phyloP scores from a whole-genome alignment of 2,329 filamentous ascomycete genomes.

The Aspergillus spinulosporus region DNA sequence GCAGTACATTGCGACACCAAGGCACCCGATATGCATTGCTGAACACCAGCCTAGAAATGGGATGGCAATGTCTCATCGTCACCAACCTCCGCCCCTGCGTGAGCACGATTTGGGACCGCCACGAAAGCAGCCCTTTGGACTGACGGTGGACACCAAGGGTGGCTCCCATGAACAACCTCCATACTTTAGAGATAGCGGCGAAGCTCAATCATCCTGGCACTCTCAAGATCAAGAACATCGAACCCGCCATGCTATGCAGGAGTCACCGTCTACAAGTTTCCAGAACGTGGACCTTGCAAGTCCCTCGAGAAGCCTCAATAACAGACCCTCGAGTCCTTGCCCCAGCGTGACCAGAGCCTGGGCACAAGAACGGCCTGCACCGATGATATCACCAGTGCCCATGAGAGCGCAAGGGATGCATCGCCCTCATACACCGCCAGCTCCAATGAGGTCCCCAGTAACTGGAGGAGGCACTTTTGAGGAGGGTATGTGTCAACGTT shows the following conservation, averaged over 20 bases:
- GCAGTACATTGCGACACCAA: conserved; percentile 39
- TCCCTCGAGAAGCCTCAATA: neutral
- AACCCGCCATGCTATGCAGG: conserved; percentile 9
- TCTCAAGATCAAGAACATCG: conserved; percentile 15
- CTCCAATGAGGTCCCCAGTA: neutral
- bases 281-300: conserved; percentile 11
- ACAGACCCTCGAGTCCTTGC: conserved; percentile 14
- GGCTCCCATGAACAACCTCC: conserved; percentile 2
- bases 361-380: conserved; percentile 4
- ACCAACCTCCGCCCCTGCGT: conserved; percentile 5
- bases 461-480: conserved; percentile 4
- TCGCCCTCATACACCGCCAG: conserved; percentile 4
- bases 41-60: conserved; percentile 16
- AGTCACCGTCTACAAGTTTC: conserved; percentile 2
- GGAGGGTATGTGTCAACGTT: conserved; percentile 6
- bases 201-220: conserved; percentile 9
- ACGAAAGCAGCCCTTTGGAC: conserved; percentile 7
- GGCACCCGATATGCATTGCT: conserved; percentile 22
- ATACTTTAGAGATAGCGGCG: conserved; percentile 5
- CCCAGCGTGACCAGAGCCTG: conserved; percentile 2
- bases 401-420: conserved; percentile 11
- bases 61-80: conserved; percentile 13
- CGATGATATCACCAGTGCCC: neutral
- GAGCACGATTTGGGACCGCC: conserved; percentile 4
- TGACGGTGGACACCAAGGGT: conserved; percentile 5